Evolutionary conservation across 2,329 filamentous ascomycete species (phyloP), one percentile per base, ranked within the genome.

Genomic region (Colletotrichum navitas): DNA sequence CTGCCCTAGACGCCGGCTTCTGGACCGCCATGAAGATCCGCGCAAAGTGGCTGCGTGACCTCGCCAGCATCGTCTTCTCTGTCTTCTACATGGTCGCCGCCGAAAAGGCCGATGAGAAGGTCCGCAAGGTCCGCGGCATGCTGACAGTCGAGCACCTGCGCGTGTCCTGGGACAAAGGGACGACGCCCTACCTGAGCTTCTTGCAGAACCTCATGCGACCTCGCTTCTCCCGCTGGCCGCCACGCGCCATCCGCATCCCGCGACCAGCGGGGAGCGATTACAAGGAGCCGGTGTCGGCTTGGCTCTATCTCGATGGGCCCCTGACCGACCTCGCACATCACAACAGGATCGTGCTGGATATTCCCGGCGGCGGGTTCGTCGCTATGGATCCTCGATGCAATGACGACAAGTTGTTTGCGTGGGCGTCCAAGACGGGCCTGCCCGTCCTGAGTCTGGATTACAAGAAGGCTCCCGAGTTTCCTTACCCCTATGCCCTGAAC

Each of bases 1-100:
- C 96, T 0, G 96, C 94, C 0, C 83, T 99, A 72, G 96, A 99
- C 77, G 96, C 96, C 7, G 96, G 96, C 1, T 99, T 98, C 81
- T 99, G 96, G 96, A 97, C 94, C 0, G 96, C 96, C 43, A 99
- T 99, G 96, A 92, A 91, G 77, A 95, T 99, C 74, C 89, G 89
- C 59, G 80, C 80, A 63, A 94, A 93, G 77, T 95, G 93, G 90
- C 76, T 97, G 52, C 88, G 94, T 49, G 95, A 98, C 79, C 79
- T 97, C 18, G 89, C 93, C 12, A 94, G 94, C 78, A 86, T 98
- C 26, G 85, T 94, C 58, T 98, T 98, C 81, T 93, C 93, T 0
- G 79, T 92, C 14, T 99, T 97, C 82, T 99, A 99, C 80, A 86
- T 99, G 74, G 88, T 98, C 65, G 94, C 95, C 18, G 94, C 96